Base-by-base conservation (phyloP, 768 basidiomycete genomes). In the Asterophora parasitica region DNA sequence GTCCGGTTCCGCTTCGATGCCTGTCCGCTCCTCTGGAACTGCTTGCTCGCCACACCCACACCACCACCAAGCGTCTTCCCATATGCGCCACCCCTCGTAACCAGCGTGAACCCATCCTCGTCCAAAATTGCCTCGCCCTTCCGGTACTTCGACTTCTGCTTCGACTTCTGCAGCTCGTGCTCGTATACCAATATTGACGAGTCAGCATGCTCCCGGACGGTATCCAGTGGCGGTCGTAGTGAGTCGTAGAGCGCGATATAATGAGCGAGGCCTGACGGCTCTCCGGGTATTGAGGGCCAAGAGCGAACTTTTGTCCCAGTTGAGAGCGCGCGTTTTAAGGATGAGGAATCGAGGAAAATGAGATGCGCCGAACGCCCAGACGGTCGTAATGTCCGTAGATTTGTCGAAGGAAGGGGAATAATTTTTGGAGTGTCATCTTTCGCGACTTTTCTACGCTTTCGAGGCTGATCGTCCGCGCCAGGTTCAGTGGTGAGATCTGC, bases 101-200 rank as follows among this genome's bases (percentile, higher is more conserved):
- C 93, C 10, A 97, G 78, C 9, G 92, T 95, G 64, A 95, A 97
- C 2, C 93, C 93, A 52, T 97, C 93, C 50, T 88, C 92, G 62
- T 97, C 93, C 35, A 95, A 88, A 47, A 95, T 75, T 5, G 88
- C 91, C 58, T 92, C 91, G 16, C 90, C 89, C 61, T 90, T 89
- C 55, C 71, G 76, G 59, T 87, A 89, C 60, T 79, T 74, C 17
- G 81, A 78, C 60, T 77, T 75, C 54, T 78, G 79, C 61, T 74
- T 82, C 53, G 68, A 68, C 64, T 79, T 81, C 23, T 79, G 77
- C 33, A 78, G 68, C 49, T 85, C 76, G 61, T 82, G 81, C 42
- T 95, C 93, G 71, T 81, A 92, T 19, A 80, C 69, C 27, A 77
- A 81, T 64, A 95, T 83, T 20, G 78, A 79, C 3, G 82, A 79